These are phyloP conservation scores for Leccinum incarnatum DNA, from an alignment of 768 basidiomycete species.

Conservation along the genomic window DNA sequence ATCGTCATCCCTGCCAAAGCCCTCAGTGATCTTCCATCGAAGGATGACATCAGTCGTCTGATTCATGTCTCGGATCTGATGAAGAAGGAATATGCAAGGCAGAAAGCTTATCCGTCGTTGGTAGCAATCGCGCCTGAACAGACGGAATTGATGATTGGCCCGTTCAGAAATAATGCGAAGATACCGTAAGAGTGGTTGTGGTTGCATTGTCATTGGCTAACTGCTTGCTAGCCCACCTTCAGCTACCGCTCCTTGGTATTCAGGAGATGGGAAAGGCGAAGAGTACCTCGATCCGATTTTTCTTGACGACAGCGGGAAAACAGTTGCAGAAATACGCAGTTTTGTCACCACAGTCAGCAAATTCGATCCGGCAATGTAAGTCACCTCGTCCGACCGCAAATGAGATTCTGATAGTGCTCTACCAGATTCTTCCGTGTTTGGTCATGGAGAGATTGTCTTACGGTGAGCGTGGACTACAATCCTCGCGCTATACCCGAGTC, in stretches of 20 bases:
- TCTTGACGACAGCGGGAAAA: not conserved
- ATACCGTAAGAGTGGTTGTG: not conserved
- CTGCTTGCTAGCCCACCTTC: not conserved
- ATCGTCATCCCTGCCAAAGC: not conserved
- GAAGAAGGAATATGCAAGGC: not conserved
- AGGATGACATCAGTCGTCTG: not conserved
- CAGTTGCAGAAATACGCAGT: not conserved
- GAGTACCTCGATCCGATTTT: not conserved
- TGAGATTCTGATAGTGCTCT: too few species aligned
- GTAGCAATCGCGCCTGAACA: not conserved
- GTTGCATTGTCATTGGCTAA: not conserved
- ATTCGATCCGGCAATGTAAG: constrained; percentile 1
- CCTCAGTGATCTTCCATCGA: not conserved
- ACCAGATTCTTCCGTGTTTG: constrained; percentile 2
- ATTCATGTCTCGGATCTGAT: not conserved
- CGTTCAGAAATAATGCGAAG: not conserved
- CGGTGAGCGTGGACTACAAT: constrained; percentile 3
- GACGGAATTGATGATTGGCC: not conserved
- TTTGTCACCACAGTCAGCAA: not conserved
- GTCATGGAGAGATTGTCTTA: constrained; percentile 2
- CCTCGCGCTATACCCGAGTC: not conserved
- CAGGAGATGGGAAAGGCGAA: constrained; percentile 1
- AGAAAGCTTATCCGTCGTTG: not conserved
- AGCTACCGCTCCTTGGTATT: not conserved
- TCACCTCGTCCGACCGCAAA: not conserved